Conservation (phyloP, 768 basidiomycete species). For the Leccinum obscurum region DNA sequence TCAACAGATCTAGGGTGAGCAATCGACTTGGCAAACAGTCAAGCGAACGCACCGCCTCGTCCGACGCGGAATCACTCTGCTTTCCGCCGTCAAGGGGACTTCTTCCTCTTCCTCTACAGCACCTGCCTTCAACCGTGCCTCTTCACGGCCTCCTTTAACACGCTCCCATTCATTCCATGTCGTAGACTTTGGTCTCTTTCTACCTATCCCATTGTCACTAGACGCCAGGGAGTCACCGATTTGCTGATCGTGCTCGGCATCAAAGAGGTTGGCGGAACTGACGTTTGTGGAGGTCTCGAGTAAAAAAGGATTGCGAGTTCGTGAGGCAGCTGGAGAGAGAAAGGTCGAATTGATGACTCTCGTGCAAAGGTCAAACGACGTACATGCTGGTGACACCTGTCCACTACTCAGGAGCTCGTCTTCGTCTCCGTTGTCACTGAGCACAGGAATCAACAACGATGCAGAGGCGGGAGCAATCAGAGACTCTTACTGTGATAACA, state of each 20-base stretch:
- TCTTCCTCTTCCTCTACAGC: conserved; percentile 13
- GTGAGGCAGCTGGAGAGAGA: conserved; percentile 24
- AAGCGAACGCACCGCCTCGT: conserved; percentile 20
- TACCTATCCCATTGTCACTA: conserved; percentile 1
- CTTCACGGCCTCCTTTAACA: conserved; percentile 12
- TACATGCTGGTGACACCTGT: conserved; percentile 71
- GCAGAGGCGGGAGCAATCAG: not conserved
- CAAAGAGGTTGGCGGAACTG: conserved; percentile 28
- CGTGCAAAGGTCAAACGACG: conserved; percentile 25
- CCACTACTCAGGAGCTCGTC: conserved; percentile 78
- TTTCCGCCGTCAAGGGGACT: conserved; percentile 6
- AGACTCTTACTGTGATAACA: conserved; percentile 39
- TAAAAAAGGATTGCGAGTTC: conserved; percentile 19
- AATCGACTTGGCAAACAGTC: not conserved
- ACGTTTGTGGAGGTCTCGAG: conserved; percentile 33
- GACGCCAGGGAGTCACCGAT: conserved; percentile 3
- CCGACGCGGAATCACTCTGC: conserved; percentile 26
- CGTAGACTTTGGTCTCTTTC: conserved; percentile 39
- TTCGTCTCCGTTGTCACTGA: conserved; percentile 44
- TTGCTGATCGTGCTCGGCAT: conserved; percentile 19
- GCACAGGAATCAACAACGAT: not conserved
- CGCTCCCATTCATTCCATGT: conserved; percentile 48
- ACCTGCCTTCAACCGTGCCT: conserved; percentile 23
- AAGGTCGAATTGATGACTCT: conserved; percentile 9
- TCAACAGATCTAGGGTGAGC: conserved; percentile 1